Base-by-base conservation (phyloP, 1,139 yeast species). In the Taiozyma sp. region DNA sequence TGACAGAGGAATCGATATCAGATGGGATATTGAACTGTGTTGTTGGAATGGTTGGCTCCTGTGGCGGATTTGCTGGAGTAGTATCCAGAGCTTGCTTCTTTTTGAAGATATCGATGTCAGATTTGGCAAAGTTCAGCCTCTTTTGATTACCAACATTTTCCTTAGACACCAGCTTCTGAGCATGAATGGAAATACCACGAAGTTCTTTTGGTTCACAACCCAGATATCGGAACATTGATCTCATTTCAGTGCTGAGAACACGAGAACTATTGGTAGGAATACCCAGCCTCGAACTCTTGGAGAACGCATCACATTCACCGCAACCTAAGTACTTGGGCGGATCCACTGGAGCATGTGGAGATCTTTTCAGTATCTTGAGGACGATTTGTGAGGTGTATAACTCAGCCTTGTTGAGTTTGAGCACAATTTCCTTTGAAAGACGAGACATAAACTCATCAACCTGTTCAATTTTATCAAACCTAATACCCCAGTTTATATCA, bases 401-500 rank as follows among this genome's bases (percentile, higher is more conserved):
- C 0, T 76, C 72, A 14, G 81, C 62, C 12, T 74, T 71, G 2
- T 69, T 56, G 48, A 90, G 65, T 51, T 96, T 72, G 1, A 69
- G 57, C 50, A 77, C 70, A 50, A 93, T 65, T 61, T 91, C 97
- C 36, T 70, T 69, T 0, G 86, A 73, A 48, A 92, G 69, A 39
- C 80, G 70, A 46, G 74, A 70, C 22, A 89, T 64, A 63, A 93
- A 93, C 4, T 55, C 62, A 54, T 85, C 92, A 28, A 86, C 79
- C 59, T 92, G 89, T 1, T 68, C 66, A 27, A 78, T 73, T 0
- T 71, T 72, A 30, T 81, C 79, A 55, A 92, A 87, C 48, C 98
- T 66, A 0, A 93, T 87, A 0, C 97, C 98, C 84, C 90, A 93
- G 56, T 91, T 89, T 36, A 93, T 87, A 65, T 93, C 98, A 12